Percentiles rank a stretch among this genome's conserved stretches.
These are phyloP conservation scores for Aphanoascus verrucosus DNA, from an alignment of 2,329 filamentous ascomycete species.

Conservation along the genomic window DNA sequence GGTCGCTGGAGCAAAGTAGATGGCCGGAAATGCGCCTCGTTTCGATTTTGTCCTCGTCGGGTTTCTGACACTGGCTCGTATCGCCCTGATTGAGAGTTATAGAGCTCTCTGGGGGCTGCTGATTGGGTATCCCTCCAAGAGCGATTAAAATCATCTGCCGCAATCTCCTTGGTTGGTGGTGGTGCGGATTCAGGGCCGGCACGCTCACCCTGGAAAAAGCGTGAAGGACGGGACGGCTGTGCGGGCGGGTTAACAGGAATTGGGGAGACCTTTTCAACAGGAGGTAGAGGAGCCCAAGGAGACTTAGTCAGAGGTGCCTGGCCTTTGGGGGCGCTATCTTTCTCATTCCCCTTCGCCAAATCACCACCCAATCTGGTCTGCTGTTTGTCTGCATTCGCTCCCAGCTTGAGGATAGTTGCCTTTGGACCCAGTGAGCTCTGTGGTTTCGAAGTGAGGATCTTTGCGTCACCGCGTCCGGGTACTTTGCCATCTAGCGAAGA, in stretches of 20 bases:
- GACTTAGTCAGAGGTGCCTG: constrained; percentile 62
- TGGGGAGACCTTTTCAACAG: constrained; percentile 70
- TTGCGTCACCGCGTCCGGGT: constrained; percentile 20
- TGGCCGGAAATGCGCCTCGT: constrained; percentile 57
- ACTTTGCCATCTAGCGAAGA: neutral
- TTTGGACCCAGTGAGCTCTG: constrained; percentile 40
- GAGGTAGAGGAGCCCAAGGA: constrained; percentile 80
- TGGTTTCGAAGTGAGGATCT: constrained; percentile 27
- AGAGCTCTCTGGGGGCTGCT: constrained; percentile 63
- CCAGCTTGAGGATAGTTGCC: constrained; percentile 40
- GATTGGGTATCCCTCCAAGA: constrained; percentile 60
- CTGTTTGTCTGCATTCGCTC: constrained; percentile 35
- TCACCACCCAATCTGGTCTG: constrained; percentile 36
- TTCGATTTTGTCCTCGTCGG: constrained; percentile 58
- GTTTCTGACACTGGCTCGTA: constrained; percentile 77
- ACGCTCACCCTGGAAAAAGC: constrained; percentile 46
- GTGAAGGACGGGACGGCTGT: constrained; percentile 35
- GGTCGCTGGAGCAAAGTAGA: constrained; percentile 70
- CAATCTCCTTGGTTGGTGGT: constrained; percentile 65
- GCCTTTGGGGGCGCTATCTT: constrained; percentile 39
- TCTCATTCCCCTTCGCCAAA: constrained; percentile 44
- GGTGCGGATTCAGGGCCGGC: constrained; percentile 46
- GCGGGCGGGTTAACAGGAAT: constrained; percentile 48
- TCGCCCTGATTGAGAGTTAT: constrained; percentile 87
- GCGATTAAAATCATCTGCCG: constrained; percentile 85